Base-by-base conservation (phyloP, 108 stramenopile species). In the Mayamaea pseudoterrestris region DNA sequence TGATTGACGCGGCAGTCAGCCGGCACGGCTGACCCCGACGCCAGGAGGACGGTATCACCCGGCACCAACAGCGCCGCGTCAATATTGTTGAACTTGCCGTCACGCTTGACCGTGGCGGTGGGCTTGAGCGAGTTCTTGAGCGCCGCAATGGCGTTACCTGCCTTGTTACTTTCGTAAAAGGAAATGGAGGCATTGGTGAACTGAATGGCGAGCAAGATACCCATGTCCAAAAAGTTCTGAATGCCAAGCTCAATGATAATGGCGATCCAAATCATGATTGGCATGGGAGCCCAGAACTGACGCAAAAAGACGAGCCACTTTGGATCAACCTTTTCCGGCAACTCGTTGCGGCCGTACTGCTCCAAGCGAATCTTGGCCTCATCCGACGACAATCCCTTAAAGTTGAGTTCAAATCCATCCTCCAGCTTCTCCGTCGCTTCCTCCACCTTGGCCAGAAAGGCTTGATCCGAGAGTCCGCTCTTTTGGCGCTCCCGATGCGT, bases 211-310 rank as follows among this genome's bases (percentile, higher is more conserved):
- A 74, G 47, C 0, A 83, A 47, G 9, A 79, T 69, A 9, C 55
- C 55, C 49, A 71, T 58, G 36, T 83, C 77, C 9, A 62, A 53
- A 30, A 30, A 73, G 50, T 57, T 61, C 35, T 44, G 47, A 50
- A 65, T 73, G 3, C 49, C 45, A 24, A 58, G 34, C 53, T 75
- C 77, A 40, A 83, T 71, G 37, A 75, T 39, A 45, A 64, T 68
- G 43, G 76, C 76, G 11, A 69, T 35, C 74, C 76, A 78, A 28
- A 83, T 83, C 81, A 83, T 83, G 61, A 73, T 68, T 55, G 81
- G 81, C 81, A 83, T 83, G 50, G 81, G 81, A 1, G 66, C 69
- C 55, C 65, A 73, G 46, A 83, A 73, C 48, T 72, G 66, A 24
- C 65, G 41, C 8, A 66, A 44, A 44, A 78, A 83, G 24, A 73